phyloP scores from a whole-genome alignment of 495 filamentous ascomycete genomes.

The Amniculicola lignicola region DNA sequence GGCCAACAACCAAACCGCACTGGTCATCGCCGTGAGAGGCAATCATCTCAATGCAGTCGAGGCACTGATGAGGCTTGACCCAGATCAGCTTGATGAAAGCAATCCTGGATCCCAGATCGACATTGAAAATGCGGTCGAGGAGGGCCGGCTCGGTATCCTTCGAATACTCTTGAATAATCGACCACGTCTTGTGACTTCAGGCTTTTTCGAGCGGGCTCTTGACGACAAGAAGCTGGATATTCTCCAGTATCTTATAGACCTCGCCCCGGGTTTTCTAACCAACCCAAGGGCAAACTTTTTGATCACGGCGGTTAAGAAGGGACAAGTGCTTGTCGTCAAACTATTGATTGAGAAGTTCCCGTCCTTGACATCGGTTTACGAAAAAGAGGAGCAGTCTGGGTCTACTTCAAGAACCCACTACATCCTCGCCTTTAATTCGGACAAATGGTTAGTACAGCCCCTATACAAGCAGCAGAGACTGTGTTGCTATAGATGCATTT shows the following conservation, averaged over 20 bases:
- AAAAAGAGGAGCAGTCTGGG: neutral
- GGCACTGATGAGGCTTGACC: neutral
- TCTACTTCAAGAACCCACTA: neutral
- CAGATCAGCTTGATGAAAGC: conserved; percentile 3
- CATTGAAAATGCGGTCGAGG: neutral
- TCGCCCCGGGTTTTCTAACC: neutral
- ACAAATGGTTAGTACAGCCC: too few species aligned
- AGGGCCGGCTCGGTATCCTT: neutral
- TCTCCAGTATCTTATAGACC: neutral
- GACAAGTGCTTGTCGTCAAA: neutral
- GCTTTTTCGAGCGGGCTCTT: neutral
- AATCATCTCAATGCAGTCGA: neutral
- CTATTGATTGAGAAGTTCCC: neutral
- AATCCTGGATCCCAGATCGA: neutral
- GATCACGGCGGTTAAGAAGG: conserved; percentile 1
- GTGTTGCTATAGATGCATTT: too few species aligned
- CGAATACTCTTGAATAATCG: neutral
- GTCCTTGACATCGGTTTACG: neutral
- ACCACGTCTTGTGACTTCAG: neutral
- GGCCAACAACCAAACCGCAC: neutral
- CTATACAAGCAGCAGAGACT: too few species aligned
- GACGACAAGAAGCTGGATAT: neutral
- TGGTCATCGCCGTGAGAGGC: conserved; percentile 1
- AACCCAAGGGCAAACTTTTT: neutral
- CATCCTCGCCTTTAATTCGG: too few species aligned